Conservation (phyloP, 495 filamentous ascomycete genomes). For the Penicillium turbatum region DNA sequence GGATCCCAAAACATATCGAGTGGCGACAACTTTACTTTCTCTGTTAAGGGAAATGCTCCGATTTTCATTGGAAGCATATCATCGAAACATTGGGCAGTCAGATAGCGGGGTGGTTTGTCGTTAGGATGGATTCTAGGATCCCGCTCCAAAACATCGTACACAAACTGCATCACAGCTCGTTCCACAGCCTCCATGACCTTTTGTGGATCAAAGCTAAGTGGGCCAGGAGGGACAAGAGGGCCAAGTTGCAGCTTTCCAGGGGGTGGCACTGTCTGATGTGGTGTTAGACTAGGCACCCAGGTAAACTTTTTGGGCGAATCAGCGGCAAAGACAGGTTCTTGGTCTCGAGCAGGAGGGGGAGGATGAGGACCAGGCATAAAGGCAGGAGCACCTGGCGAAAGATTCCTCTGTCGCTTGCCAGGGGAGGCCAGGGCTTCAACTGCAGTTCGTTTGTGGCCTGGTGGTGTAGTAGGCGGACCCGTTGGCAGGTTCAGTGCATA, state of each 20-base stretch:
- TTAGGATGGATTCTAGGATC: conserved; percentile 18
- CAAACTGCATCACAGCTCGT: conserved; percentile 23
- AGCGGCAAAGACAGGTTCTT: neutral
- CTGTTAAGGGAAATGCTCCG: conserved; percentile 10
- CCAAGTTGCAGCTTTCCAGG: neutral
- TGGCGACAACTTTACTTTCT: conserved; percentile 15
- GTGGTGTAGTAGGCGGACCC: neutral
- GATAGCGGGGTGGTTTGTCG: conserved; percentile 3
- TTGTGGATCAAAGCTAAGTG: neutral
- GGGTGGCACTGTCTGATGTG: neutral
- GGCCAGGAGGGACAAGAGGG: neutral
- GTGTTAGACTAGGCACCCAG: neutral
- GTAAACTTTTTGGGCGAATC: neutral
- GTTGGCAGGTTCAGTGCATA: neutral
- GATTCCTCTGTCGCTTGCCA: neutral
- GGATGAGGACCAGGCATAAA: neutral
- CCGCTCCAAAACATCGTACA: conserved; percentile 31
- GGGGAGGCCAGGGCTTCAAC: neutral
- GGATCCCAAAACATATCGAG: conserved; percentile 12
- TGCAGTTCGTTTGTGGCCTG: neutral
- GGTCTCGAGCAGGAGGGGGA: neutral
- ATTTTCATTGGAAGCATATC: conserved; percentile 21
- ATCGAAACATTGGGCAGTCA: conserved; percentile 8
- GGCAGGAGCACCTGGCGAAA: conserved; percentile 4
- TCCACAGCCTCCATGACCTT: conserved; percentile 25